Evolutionary conservation across 2,329 filamentous ascomycete genomes (phyloP), one percentile per base, ranked within the genome.

Genomic region (Tothia fuscella): DNA sequence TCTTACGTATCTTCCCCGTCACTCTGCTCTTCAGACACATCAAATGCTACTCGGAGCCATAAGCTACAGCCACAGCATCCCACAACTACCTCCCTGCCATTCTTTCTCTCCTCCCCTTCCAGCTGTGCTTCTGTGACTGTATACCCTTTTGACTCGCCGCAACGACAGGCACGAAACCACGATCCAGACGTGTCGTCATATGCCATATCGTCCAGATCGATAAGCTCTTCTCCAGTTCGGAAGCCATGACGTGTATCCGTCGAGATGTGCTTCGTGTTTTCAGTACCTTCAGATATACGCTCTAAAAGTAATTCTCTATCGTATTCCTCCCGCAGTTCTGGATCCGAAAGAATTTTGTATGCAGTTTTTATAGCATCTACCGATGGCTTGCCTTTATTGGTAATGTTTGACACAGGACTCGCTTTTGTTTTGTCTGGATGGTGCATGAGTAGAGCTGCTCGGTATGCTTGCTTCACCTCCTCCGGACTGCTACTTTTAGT

Each of bases 31-130:
- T 62, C 66, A 43, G 67, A 66, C 35, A 72, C 65, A 17, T 66
- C 71, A 62, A 78, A 80, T 48, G 71, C 57, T 33, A 80, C 67
- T 54, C 71, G 71, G 46, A 78, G 62, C 69, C 72, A 78, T 44
- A 80, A 62, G 64, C 75, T 79, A 57, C 76, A 80, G 26, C 76
- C 75, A 43, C 64, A 62, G 60, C 76, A 80, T 2, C 73, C 74
- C 14, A 75, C 65, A 34, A 76, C 59, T 46, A 79, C 61, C 58
- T 79, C 76, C 19, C 67, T 71, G 47, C 66, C 74, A 3, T 72
- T 72, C 48, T 64, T 63, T 38, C 63, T 61, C 26, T 59, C 62
- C 50, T 72, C 70, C 46, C 55, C 54, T 45, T 68, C 67, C 22
- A 80, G 51, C 51, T 78, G 72, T 3, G 57, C 49, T 51, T 78